phyloP scores from a whole-genome alignment of 1,139 yeast genomes.

The Tardiomyces depauwii region DNA sequence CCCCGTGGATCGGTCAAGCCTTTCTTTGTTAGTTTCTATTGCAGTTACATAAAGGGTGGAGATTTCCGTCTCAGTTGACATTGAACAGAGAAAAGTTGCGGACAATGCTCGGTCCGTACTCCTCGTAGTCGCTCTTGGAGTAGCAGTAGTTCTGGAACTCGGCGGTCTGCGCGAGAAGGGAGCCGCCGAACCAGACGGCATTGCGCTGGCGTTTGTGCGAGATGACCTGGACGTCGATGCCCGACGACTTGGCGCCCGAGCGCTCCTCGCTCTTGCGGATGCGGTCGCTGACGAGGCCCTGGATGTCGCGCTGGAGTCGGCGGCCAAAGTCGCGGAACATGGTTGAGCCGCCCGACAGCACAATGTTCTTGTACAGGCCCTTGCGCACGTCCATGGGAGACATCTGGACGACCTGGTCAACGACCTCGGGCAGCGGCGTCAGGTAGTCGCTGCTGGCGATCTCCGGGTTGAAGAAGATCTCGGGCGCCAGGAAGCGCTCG shows the following conservation, averaged over 20 bases:
- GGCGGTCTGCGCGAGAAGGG: constrained; percentile 90
- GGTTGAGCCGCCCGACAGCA: constrained; percentile 92
- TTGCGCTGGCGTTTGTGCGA: constrained; percentile 95
- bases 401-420: constrained; percentile 88
- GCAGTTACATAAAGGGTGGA: not conserved
- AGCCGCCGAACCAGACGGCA: constrained; percentile 99
- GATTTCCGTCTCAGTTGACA: constrained; percentile 42
- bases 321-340: constrained; percentile 98
- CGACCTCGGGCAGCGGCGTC: constrained; percentile 91
- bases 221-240: constrained; percentile 94
- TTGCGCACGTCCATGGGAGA: constrained; percentile 98
- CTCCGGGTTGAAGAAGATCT: constrained; percentile 96
- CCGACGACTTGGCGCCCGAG: constrained; percentile 74
- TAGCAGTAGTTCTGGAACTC: constrained; percentile 95
- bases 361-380: constrained; percentile 90
- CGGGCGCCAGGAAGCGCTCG: constrained; percentile 96
- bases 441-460: constrained; percentile 90
- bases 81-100: constrained; percentile 91
- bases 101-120: constrained; percentile 94
- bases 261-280: constrained; percentile 68
- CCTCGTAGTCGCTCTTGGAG: constrained; percentile 95
- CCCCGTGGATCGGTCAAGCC: too few species aligned
- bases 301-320: constrained; percentile 91
- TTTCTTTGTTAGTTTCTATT: too few species aligned
- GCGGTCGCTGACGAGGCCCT: constrained; percentile 78